These are phyloP conservation scores for Amaranthus hypochondriacus DNA, from an alignment of 148 eudicot species.

Conservation along the genomic window DNA sequence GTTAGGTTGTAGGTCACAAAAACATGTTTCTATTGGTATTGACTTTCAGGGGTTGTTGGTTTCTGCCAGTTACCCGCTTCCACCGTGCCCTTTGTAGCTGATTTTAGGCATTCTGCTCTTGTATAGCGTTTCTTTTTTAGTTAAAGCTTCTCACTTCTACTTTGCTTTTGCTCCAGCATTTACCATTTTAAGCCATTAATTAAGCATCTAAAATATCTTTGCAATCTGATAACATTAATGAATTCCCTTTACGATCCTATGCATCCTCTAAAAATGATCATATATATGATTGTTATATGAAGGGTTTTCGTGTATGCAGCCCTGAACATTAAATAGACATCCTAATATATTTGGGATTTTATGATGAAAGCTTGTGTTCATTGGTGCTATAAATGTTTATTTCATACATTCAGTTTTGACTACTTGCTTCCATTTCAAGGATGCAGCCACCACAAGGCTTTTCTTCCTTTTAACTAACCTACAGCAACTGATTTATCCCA, in stretches of 20 bases:
- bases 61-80: not conserved
- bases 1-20: not conserved
- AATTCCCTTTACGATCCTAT: no score
- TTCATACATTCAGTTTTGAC: not conserved
- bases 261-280: no score
- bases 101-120: not conserved
- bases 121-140: not conserved
- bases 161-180: not conserved
- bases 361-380: not conserved
- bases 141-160: not conserved
- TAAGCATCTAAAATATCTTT: not conserved
- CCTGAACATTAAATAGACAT: not conserved
- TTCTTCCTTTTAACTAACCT: not conserved
- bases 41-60: not conserved
- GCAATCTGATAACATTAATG: not conserved
- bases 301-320: not conserved
- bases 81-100: not conserved
- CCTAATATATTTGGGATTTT: not conserved
- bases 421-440: conserved; percentile 7
- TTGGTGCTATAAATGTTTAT: no score
- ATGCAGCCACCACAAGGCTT: no score
- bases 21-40: not conserved
- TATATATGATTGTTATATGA: no score
- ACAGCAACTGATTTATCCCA: not conserved
- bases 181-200: not conserved